A percentile compares a stretch with the other conserved stretches of the same genome.
phyloP scores from a whole-genome alignment of 225 moss, liverwort and hornwort species.

The Polytrichum commune region DNA sequence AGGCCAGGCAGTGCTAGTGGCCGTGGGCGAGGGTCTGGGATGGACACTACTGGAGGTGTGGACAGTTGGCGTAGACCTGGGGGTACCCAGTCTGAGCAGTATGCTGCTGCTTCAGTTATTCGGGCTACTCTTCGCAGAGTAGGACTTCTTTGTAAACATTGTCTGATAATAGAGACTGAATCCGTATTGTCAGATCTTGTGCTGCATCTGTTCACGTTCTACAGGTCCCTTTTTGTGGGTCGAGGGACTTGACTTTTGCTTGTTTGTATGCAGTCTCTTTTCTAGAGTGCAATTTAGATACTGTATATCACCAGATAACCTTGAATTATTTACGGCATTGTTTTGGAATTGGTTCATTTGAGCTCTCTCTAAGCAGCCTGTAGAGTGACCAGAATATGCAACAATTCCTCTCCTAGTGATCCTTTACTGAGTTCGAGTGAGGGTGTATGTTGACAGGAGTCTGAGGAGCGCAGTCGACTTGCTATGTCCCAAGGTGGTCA shows the following conservation, averaged over 20 bases:
- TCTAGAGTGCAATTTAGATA: background rate
- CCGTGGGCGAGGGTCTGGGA: slow-evolving; percentile 37
- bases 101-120: slow-evolving; percentile 36
- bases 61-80: slow-evolving; percentile 70
- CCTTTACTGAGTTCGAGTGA: slow-evolving; percentile 6
- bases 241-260: no score
- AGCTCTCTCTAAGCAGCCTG: background rate
- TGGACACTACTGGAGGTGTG: slow-evolving; percentile 55
- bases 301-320: background rate
- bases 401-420: background rate
- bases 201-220: no score
- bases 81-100: slow-evolving; percentile 48
- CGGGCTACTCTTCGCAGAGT: slow-evolving; percentile 65
- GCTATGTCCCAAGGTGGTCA: slow-evolving; percentile 33
- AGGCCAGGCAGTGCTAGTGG: slow-evolving; percentile 31
- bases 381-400: background rate
- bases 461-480: slow-evolving; percentile 70
- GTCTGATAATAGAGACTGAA: background rate
- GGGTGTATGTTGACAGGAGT: slow-evolving; percentile 49
- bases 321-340: background rate
- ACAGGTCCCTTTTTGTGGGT: no score
- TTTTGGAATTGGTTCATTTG: background rate
- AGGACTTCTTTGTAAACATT: slow-evolving; percentile 12
- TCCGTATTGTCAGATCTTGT: no score
- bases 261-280: background rate